Evolutionary conservation across 768 basidiomycete genomes (phyloP), one percentile per base, ranked within the genome.

Genomic region (Russula emetica): DNA sequence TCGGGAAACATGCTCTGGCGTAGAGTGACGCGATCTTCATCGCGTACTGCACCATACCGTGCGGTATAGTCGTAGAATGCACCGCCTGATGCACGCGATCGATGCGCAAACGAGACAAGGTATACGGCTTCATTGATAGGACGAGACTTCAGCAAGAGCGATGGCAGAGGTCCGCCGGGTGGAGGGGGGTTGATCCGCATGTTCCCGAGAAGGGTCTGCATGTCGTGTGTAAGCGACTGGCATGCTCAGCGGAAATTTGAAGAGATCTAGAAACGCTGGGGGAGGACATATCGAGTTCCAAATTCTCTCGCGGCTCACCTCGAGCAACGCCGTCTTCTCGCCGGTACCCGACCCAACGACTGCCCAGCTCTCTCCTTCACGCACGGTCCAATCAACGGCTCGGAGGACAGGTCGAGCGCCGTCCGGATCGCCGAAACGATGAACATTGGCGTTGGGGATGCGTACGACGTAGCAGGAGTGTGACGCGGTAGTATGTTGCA

Each of bases 1-100:
- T 78, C 62, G 58, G 71, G 71, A 63, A 80, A 76, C 44, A 94
- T 81, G 62, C 81, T 85, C 69, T 94, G 79, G 9, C 86, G 78
- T 26, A 95, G 80, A 0, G 94, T 92, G 58, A 85, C 73, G 32
- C 82, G 81, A 71, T 96, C 95, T 70, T 88, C 91, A 20, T 96
- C 94, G 20, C 89, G 79, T 44, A 94, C 82, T 0, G 91, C 88
- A 24, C 92, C 93, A 72, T 98, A 98, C 3, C 94, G 85, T 3
- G 94, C 93, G 0, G 93, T 90, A 71, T 89, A 97, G 75, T 98
- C 95, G 64, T 90, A 89, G 76, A 98, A 98, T 13, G 82, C 90
- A 9, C 87, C 86, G 0, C 83, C 83, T 0, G 79, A 76, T 1
- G 78, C 77, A 22, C 80, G 77, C 1, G 80, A 77, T 20, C 85